Conservation (phyloP, 106 monocot species). For the Dendrobium catenatum region DNA sequence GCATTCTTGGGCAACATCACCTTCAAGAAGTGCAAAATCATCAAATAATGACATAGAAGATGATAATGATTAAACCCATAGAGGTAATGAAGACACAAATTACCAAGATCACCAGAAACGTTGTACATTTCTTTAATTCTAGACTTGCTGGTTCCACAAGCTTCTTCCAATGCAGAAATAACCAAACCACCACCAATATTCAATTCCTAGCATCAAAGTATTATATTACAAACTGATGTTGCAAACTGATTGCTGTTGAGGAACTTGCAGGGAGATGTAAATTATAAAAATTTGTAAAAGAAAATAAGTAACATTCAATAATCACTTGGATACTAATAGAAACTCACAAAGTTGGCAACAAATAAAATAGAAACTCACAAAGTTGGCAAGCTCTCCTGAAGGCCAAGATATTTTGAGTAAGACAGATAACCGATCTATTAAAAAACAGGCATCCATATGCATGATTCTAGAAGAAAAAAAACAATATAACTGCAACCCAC, state of each 20-base stretch:
- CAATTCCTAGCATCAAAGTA: constrained; percentile 71
- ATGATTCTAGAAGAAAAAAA: not conserved
- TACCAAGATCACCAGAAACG: constrained; percentile 86
- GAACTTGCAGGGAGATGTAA: not conserved
- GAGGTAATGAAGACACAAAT: not conserved
- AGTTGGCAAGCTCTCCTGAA: not conserved
- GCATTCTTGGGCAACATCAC: constrained; percentile 92
- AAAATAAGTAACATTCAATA: not conserved
- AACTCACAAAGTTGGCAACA: not conserved
- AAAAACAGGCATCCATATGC: not conserved
- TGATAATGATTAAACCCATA: not conserved
- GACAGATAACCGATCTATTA: not conserved
- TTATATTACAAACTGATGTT: constrained; percentile 1
- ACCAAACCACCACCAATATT: constrained; percentile 81
- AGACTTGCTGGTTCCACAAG: constrained; percentile 66
- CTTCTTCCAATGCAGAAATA: constrained; percentile 69
- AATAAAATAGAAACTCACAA: not conserved
- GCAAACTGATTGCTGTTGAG: not conserved
- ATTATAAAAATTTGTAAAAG: not conserved
- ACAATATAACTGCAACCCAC: not conserved
- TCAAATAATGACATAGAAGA: constrained; percentile 3
- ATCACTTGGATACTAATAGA: not conserved
- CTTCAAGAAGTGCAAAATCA: constrained; percentile 23
- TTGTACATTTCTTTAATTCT: constrained; percentile 86
- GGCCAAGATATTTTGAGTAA: not conserved